These are phyloP conservation scores for Filobasidium floriforme DNA, from an alignment of 768 basidiomycete genomes.

Conservation along the genomic window DNA sequence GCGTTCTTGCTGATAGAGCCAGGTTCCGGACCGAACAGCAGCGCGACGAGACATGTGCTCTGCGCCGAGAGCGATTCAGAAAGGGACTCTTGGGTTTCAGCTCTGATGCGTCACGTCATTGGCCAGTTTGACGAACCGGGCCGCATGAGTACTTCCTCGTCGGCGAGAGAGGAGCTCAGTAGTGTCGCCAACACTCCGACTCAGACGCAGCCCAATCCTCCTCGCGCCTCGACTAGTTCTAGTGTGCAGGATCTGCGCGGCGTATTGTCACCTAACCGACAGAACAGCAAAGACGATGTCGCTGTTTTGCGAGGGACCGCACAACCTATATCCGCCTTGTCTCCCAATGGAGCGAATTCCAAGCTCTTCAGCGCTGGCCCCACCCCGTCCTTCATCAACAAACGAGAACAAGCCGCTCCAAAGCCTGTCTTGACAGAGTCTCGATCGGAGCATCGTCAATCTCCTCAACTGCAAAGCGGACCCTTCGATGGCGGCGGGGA, in stretches of 20 bases:
- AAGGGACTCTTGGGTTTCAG: conserved; percentile 88
- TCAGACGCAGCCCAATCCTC: not conserved
- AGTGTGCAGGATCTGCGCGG: conserved; percentile 23
- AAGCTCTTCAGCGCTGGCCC: conserved; percentile 48
- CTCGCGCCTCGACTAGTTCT: conserved; percentile 49
- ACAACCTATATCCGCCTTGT: conserved; percentile 55
- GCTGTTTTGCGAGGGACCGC: conserved; percentile 48
- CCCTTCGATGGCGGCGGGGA: not conserved
- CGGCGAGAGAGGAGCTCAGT: conserved; percentile 8
- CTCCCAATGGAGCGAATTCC: conserved; percentile 54
- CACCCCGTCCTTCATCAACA: conserved; percentile 9
- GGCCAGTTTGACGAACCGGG: conserved; percentile 57
- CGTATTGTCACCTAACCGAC: conserved; percentile 5
- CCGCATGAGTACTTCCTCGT: not conserved
- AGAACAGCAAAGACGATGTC: conserved; percentile 54
- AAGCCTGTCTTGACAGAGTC: not conserved
- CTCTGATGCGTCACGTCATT: conserved; percentile 78
- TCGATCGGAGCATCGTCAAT: not conserved
- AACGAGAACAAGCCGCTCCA: conserved; percentile 7
- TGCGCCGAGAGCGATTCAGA: conserved; percentile 94
- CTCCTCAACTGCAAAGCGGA: not conserved
- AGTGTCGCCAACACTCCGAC: conserved; percentile 23
- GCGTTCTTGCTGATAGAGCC: conserved; percentile 91
- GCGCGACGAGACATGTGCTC: conserved; percentile 68
- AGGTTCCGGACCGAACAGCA: conserved; percentile 21